These are phyloP conservation scores for Hura crepitans DNA, from an alignment of 441 rosid species.

Conservation along the genomic window DNA sequence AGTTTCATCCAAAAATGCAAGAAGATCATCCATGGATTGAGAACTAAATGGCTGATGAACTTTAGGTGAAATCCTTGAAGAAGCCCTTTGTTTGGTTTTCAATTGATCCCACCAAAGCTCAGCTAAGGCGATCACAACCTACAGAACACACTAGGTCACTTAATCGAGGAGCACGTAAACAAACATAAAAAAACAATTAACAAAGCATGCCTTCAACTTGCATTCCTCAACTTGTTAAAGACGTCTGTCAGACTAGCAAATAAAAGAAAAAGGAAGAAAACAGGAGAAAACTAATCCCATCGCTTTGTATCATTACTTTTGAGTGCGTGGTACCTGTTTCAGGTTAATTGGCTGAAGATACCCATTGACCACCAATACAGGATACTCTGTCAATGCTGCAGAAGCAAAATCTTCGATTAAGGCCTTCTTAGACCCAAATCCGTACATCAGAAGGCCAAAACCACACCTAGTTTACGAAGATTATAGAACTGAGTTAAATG, in stretches of 20 bases:
- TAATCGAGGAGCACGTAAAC: neutral
- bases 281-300: slow-evolving; percentile 8
- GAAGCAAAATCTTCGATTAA: slow-evolving; percentile 88
- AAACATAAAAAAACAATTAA: neutral
- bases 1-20: slow-evolving; percentile 53
- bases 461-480: slow-evolving; percentile 48
- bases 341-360: slow-evolving; percentile 76
- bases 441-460: slow-evolving; percentile 85
- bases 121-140: slow-evolving; percentile 61
- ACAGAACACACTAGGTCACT: slow-evolving; percentile 14
- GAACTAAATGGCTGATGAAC: slow-evolving; percentile 56
- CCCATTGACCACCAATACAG: slow-evolving; percentile 86
- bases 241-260: neutral
- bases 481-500: neutral
- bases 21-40: slow-evolving; percentile 67
- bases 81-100: slow-evolving; percentile 42
- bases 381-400: slow-evolving; percentile 54
- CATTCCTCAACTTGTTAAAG: slow-evolving; percentile 9
- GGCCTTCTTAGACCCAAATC: slow-evolving; percentile 87
- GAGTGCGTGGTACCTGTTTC: slow-evolving; percentile 55
- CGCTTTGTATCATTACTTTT: neutral
- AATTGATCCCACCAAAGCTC: slow-evolving; percentile 65
- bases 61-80: slow-evolving; percentile 34
- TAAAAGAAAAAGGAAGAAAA: neutral
- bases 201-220: neutral